Evolutionary conservation across 2,329 filamentous ascomycete species (phyloP).

Genomic region (Trichoderma pleuroti): DNA sequence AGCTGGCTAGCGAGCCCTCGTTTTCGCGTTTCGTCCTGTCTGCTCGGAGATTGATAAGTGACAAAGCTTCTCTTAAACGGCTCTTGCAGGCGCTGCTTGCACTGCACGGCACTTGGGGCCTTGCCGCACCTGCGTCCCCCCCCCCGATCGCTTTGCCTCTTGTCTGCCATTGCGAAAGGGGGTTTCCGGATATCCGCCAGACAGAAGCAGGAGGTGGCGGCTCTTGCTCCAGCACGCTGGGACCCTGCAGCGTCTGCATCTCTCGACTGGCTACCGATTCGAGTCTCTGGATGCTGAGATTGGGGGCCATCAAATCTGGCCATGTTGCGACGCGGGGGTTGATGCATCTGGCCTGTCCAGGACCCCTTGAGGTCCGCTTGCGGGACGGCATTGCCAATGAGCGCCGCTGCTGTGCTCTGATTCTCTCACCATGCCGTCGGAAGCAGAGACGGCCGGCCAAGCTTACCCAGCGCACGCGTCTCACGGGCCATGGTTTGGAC

Average conservation of each 20-base stretch:
- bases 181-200: slow-evolving; percentile 11
- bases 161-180: background rate
- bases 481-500: slow-evolving; percentile 1
- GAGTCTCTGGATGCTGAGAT: background rate
- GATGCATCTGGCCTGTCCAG: background rate
- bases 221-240: background rate
- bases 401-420: background rate
- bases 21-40: slow-evolving; percentile 8
- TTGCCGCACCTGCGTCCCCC: background rate
- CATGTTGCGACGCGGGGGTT: background rate
- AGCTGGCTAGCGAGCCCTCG: slow-evolving; percentile 9
- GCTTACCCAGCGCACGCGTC: slow-evolving; percentile 1
- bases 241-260: background rate
- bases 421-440: background rate
- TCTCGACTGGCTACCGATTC: background rate
- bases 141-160: background rate
- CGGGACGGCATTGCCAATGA: background rate
- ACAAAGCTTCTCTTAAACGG: slow-evolving; percentile 17
- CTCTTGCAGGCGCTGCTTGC: background rate
- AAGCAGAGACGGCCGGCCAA: background rate
- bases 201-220: background rate
- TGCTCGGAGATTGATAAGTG: slow-evolving; percentile 20
- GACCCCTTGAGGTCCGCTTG: background rate
- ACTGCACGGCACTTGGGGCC: slow-evolving; percentile 2
- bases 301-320: slow-evolving; percentile 3